Evolutionary conservation across 331 rosid species (phyloP).

Genomic region (Pyracantha coccinea): DNA sequence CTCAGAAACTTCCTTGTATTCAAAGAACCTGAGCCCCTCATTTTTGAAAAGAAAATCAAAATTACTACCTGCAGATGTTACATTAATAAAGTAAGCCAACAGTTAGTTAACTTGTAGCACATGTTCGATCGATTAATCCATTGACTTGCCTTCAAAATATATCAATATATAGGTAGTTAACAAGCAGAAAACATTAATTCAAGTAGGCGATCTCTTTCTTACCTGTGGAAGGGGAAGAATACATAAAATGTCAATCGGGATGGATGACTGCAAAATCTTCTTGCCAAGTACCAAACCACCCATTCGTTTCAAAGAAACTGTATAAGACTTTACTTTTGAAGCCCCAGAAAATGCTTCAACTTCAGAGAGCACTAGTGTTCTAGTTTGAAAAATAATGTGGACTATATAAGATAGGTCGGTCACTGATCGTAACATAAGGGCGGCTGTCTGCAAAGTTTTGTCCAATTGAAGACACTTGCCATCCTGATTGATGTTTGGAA

Average conservation of each 20-base stretch:
- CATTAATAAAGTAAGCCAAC: neutral
- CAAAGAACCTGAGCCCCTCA: neutral
- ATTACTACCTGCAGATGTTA: constrained; percentile 4
- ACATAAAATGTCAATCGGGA: neutral
- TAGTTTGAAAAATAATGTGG: neutral
- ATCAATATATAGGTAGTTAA: too few species aligned
- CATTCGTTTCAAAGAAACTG: neutral
- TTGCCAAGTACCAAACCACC: neutral
- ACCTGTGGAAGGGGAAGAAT: constrained; percentile 6
- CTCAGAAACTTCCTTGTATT: neutral
- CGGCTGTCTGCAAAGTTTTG: neutral
- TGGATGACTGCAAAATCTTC: neutral
- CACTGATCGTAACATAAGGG: neutral
- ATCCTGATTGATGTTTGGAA: neutral
- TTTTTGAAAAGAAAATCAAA: neutral
- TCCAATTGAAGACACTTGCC: neutral
- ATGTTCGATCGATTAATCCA: neutral
- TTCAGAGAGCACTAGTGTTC: neutral
- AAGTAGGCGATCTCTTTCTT: neutral
- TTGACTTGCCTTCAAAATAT: too few species aligned
- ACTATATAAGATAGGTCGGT: neutral
- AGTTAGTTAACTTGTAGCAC: neutral
- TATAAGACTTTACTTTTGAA: neutral
- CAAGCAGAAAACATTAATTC: too few species aligned
- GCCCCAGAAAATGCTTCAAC: neutral